Evolutionary conservation across 2,329 filamentous ascomycete genomes (phyloP).

Genomic region (Hypoxylon sp.): DNA sequence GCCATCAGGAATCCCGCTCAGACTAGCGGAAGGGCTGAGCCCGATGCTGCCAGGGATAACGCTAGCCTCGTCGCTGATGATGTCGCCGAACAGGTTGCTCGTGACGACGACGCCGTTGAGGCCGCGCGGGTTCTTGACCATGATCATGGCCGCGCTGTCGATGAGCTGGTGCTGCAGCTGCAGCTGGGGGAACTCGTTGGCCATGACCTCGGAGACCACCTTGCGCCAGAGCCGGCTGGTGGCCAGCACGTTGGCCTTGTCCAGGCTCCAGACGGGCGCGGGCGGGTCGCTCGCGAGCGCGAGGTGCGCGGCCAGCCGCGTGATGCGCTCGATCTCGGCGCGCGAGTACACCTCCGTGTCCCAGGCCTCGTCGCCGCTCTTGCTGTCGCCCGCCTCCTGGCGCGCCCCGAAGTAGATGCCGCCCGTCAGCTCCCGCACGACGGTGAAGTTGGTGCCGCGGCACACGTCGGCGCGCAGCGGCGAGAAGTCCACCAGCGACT

Average conservation of each 20-base stretch:
- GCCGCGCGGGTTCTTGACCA: slow-evolving; percentile 90
- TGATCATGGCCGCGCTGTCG: slow-evolving; percentile 95
- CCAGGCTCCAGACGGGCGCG: slow-evolving; percentile 82
- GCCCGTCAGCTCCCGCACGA: slow-evolving; percentile 90
- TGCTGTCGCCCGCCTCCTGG: slow-evolving; percentile 79
- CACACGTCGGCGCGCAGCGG: slow-evolving; percentile 88
- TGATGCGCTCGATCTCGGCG: slow-evolving; percentile 86
- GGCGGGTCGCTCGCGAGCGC: slow-evolving; percentile 80
- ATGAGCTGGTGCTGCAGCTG: slow-evolving; percentile 90
- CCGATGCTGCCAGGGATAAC: slow-evolving; percentile 93
- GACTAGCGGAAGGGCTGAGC: slow-evolving; percentile 84
- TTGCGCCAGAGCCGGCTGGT: slow-evolving; percentile 90
- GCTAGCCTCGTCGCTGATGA: slow-evolving; percentile 93
- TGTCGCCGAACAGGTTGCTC: slow-evolving; percentile 95
- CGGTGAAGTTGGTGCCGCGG: slow-evolving; percentile 88
- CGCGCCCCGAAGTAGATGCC: slow-evolving; percentile 96
- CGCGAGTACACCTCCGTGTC: slow-evolving; percentile 90
- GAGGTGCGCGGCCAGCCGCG: slow-evolving; percentile 80
- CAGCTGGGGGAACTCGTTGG: slow-evolving; percentile 86
- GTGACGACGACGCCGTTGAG: slow-evolving; percentile 93
- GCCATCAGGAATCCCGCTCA: slow-evolving; percentile 86
- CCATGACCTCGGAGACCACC: slow-evolving; percentile 84
- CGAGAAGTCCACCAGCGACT: slow-evolving; percentile 82
- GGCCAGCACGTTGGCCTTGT: slow-evolving; percentile 97
- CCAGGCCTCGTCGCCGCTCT: slow-evolving; percentile 68